Base-by-base conservation (phyloP, 1,284 basidiomycete genomes). In the Mycosarcoma mackinlayi region DNA sequence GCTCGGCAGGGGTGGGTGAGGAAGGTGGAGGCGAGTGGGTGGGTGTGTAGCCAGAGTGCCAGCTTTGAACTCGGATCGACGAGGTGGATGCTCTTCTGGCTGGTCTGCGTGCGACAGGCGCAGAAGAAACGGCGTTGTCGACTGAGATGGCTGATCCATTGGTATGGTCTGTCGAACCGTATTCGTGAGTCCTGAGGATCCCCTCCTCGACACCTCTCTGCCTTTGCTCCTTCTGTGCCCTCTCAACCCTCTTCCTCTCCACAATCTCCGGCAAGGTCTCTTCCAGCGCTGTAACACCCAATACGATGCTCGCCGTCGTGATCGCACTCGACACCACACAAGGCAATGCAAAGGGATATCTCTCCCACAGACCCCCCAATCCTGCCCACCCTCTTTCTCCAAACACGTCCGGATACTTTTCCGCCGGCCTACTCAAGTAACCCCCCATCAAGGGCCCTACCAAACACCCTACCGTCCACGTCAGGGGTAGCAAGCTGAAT, bases 241-340 rank as follows among this genome's bases (percentile, higher is more conserved):
- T 42, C 18, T 35, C 8, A 7, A 8, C n/a, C 33, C 19, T 40
- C 44, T 66, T 45, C 11, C 45, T 38, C 49, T 61, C 54, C 18
- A 73, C 73, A 10, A 67, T 68, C 25, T 37, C 45, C 21, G 75
- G 73, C 34, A 77, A 48, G 28, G 75, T 77, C 57, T 84, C 84
- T 40, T 83, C 75, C 44, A 84, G 68, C 34, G 74, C 79, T 31
- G 82, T 49, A 14, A 73, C 46, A 4, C 75, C 80, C 11, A 80
- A 28, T 13, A 79, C 10, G 3, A 83, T 72, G 57, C 59, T 75
- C 24, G 53, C 25, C 21, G 75, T 14, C 4, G 81, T 79, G 25
- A 84, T 71, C 3, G 63, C 37, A 3, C 82, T 75, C 14, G 75
- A 75, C 42, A 81, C 53, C 37, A 45, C 21, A 49, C 75, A 77